These are phyloP conservation scores for Chaetomiaceae sp. DNA, from an alignment of 2,329 filamentous ascomycete species.

Conservation along the genomic window DNA sequence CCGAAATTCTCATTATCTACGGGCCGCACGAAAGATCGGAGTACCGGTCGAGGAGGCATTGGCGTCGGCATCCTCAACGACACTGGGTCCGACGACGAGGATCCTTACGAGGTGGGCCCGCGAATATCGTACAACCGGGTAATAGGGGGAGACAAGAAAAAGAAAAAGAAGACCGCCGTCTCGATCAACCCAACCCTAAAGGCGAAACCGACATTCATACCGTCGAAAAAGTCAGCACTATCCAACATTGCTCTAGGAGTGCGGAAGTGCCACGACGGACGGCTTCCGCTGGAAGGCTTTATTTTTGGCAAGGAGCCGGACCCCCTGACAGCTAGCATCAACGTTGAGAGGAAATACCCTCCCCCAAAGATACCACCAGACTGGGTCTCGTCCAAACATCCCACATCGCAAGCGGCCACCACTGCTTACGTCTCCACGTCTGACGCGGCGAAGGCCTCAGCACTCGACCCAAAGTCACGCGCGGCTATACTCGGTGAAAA, in stretches of 20 bases:
- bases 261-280: conserved; percentile 77
- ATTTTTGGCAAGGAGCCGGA: conserved; percentile 55
- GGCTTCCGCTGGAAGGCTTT: conserved; percentile 75
- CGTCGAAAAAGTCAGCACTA: conserved; percentile 52
- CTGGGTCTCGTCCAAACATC: conserved; percentile 63
- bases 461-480: conserved; percentile 68
- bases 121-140: conserved; percentile 81
- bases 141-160: conserved; percentile 76
- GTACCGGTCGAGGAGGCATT: conserved; percentile 59
- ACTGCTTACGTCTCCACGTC: conserved; percentile 59
- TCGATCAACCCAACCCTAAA: conserved; percentile 59
- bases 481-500: conserved; percentile 77
- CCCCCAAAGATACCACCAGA: conserved; percentile 64
- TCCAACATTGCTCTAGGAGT: conserved; percentile 42
- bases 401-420: conserved; percentile 31
- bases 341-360: conserved; percentile 46
- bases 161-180: conserved; percentile 59
- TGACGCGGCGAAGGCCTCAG: conserved; percentile 72
- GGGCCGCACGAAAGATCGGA: conserved; percentile 47
- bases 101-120: conserved; percentile 87
- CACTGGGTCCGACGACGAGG: conserved; percentile 90
- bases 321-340: conserved; percentile 42
- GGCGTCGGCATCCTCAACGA: conserved; percentile 89
- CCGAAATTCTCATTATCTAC: conserved; percentile 22
- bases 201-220: conserved; percentile 68